Conservation (phyloP, 2,329 filamentous ascomycete species). For the Fusarium globosum region DNA sequence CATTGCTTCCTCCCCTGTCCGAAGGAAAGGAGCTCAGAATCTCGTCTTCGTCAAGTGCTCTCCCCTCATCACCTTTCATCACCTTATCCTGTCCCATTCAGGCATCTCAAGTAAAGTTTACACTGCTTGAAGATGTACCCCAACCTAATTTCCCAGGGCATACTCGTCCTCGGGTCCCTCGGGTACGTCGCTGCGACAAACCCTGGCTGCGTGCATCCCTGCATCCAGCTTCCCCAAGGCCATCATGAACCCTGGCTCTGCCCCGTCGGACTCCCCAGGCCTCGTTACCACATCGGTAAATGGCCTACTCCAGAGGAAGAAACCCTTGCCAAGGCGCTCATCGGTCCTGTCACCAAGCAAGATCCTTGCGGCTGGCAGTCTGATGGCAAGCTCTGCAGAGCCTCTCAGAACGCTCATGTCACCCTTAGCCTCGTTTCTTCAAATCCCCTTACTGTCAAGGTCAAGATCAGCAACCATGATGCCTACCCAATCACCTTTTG, state of each 20-base stretch:
- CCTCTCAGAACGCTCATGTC: background rate
- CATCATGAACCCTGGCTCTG: background rate
- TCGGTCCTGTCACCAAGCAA: background rate
- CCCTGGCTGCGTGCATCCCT: background rate
- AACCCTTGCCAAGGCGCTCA: background rate
- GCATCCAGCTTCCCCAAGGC: background rate
- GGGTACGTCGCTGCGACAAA: background rate
- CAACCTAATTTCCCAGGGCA: rapidly evolving
- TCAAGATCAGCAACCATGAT: background rate
- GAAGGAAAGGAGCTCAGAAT: rapidly evolving
- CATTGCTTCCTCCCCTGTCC: background rate
- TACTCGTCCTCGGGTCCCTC: background rate
- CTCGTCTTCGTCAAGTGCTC: background rate
- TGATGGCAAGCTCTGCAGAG: background rate
- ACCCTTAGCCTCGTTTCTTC: background rate
- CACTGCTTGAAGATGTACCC: background rate
- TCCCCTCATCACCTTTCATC: background rate
- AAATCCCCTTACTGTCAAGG: background rate
- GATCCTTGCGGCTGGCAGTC: background rate
- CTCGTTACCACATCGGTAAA: background rate
- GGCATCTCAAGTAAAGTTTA: rapidly evolving
- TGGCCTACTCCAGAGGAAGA: background rate
- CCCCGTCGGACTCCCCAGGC: background rate
- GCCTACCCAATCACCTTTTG: background rate
- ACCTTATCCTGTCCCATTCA: background rate